Percentiles rank a stretch among this genome's conserved stretches.
These are phyloP conservation scores for Ligustrum vulgare DNA, from an alignment of 257 asterid genomes.

Conservation along the genomic window DNA sequence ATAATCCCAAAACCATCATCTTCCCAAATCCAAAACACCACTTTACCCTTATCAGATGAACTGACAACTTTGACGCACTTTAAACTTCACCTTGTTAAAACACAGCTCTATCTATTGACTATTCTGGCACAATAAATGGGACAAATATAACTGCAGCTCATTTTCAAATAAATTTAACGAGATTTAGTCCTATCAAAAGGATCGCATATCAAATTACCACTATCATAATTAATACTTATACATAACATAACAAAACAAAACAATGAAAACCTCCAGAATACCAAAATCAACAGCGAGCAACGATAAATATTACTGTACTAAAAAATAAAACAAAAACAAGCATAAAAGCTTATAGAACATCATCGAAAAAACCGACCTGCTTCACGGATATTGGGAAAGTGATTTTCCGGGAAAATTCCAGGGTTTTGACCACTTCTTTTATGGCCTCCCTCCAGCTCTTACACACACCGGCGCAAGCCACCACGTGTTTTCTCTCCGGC, in stretches of 20 bases:
- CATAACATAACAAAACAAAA: background rate
- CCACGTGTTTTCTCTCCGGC: conserved; percentile 80
- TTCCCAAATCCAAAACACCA: background rate
- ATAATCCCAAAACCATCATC: background rate
- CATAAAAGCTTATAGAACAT: background rate
- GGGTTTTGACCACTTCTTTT: conserved; percentile 67
- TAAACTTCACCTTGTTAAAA: background rate
- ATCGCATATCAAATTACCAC: background rate
- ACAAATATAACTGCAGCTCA: background rate
- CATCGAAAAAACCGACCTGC: conserved; percentile 49
- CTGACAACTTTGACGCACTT: background rate
- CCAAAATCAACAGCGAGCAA: background rate
- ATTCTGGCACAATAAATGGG: background rate
- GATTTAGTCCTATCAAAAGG: background rate
- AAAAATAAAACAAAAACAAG: background rate
- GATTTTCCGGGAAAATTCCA: conserved; percentile 66
- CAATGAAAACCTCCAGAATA: background rate
- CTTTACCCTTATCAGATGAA: background rate
- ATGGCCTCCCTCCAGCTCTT: conserved; percentile 81
- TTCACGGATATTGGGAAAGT: conserved; percentile 82
- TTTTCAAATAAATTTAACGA: background rate
- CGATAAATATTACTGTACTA: background rate
- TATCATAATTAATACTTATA: background rate
- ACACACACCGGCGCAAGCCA: conserved; percentile 92
- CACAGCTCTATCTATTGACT: background rate